Evolutionary conservation across 768 basidiomycete genomes (phyloP), one percentile per base, ranked within the genome.

Genomic region (Amanita exitialis): DNA sequence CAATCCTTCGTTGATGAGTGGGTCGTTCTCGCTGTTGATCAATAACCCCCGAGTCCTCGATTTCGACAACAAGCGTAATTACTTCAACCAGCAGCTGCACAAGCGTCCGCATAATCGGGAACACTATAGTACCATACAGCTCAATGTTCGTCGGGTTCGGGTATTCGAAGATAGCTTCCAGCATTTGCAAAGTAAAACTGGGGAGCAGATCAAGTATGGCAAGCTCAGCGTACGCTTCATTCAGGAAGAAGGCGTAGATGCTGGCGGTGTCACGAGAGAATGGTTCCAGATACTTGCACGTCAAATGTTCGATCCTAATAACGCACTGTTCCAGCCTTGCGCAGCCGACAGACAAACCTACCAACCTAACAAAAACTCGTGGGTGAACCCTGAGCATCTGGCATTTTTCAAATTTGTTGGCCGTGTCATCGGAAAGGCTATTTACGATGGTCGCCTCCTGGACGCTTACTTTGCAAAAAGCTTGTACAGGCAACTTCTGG

Each of bases 331-430:
- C 80, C 92, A 98, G 63, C 95, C 96, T 15, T 96, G 92, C 63
- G 93, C 92, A 0, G 94, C 92, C 3, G 96, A 96, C 66, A 81
- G 83, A 59, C 77, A 90, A 47, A 96, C 95, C 1, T 99, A 98
- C 61, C 96, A 98, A 66, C 94, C 95, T 1, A 91, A 92, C 71
- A 87, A 90, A 63, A 86, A 90, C 53, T 91, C 90, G 2, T 84
- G 82, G 78, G 88, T 96, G 62, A 98, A 98, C 62, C 87, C 87
- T 1, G 94, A 98, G 59, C 95, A 98, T 69, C 68, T 98, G 15
- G 83, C 86, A 6, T 98, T 96, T 79, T 98, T 99, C 86, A 91
- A 93, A 62, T 99, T 99, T 56, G 92, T 99, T 39, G 96, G 96
- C 12, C 86, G 94, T 25, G 83, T 99, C 58, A 96, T 98, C 58